These are phyloP conservation scores for Trichoderma koningii DNA, from an alignment of 2,329 filamentous ascomycete species.

Conservation along the genomic window DNA sequence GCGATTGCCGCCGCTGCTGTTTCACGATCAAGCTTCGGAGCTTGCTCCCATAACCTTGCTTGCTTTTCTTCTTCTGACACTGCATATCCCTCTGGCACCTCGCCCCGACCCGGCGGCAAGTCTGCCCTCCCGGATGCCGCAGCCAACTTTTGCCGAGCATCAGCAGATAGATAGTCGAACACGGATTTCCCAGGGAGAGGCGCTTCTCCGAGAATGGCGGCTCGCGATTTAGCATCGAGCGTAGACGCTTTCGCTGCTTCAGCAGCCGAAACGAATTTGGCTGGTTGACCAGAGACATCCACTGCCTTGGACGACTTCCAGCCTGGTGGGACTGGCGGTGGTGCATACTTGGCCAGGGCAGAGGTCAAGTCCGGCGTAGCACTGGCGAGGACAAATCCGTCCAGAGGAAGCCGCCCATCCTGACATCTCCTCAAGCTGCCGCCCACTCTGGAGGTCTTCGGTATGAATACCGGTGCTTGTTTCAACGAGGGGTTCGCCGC, in stretches of 20 bases:
- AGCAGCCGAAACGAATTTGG: slow-evolving; percentile 64
- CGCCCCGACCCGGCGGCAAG: slow-evolving; percentile 75
- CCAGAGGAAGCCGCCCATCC: slow-evolving; percentile 77
- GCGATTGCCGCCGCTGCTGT: slow-evolving; percentile 69
- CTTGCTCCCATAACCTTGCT: slow-evolving; percentile 58
- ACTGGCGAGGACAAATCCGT: slow-evolving; percentile 75
- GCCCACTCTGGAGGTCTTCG: slow-evolving; percentile 51
- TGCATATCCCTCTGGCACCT: slow-evolving; percentile 67
- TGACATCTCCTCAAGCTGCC: slow-evolving; percentile 64
- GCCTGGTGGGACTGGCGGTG: slow-evolving; percentile 67
- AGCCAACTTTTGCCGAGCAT: slow-evolving; percentile 75
- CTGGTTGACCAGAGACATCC: slow-evolving; percentile 16
- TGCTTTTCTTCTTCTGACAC: slow-evolving; percentile 64
- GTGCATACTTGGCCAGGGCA: slow-evolving; percentile 52
- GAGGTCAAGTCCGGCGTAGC: slow-evolving; percentile 43
- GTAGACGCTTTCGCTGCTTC: slow-evolving; percentile 77
- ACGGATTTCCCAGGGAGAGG: slow-evolving; percentile 85
- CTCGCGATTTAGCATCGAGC: slow-evolving; percentile 74
- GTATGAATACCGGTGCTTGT: slow-evolving; percentile 72
- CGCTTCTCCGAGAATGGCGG: slow-evolving; percentile 77
- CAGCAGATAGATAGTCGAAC: slow-evolving; percentile 85
- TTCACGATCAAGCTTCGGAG: slow-evolving; percentile 66
- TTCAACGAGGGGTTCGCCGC: slow-evolving; percentile 65
- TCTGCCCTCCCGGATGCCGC: slow-evolving; percentile 73
- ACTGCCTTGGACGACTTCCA: slow-evolving; percentile 68